phyloP scores from a whole-genome alignment of 2,329 filamentous ascomycete species.

The Daldinia sp. region DNA sequence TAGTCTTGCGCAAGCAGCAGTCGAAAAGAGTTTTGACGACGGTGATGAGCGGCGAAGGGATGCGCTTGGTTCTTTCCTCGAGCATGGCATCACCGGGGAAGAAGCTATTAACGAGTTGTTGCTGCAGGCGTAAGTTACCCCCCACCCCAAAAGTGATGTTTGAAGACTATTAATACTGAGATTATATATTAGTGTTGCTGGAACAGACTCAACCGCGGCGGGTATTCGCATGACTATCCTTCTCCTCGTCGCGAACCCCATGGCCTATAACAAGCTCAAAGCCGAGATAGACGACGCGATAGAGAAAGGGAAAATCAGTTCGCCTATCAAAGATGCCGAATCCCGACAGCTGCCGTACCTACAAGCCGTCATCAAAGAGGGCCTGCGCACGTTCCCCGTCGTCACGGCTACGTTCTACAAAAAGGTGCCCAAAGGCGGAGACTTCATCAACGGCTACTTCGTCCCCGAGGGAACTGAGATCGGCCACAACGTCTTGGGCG shows the following conservation, averaged over 20 bases:
- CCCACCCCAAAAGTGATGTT: not conserved
- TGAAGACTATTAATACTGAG: not conserved
- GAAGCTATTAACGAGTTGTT: slow-evolving; percentile 40
- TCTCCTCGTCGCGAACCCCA: slow-evolving; percentile 59
- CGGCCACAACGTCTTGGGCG: slow-evolving; percentile 54
- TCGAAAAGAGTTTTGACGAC: slow-evolving; percentile 26
- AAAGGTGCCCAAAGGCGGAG: slow-evolving; percentile 50
- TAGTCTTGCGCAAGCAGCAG: slow-evolving; percentile 26
- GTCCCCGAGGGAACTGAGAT: slow-evolving; percentile 57
- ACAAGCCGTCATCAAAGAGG: slow-evolving; percentile 57
- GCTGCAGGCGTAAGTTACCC: slow-evolving; percentile 35
- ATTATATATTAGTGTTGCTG: slow-evolving; percentile 53
- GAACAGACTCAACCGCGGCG: slow-evolving; percentile 64
- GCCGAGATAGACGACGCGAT: slow-evolving; percentile 55
- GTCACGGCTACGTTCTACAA: slow-evolving; percentile 51
- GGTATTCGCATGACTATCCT: slow-evolving; percentile 61
- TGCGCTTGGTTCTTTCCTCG: slow-evolving; percentile 33
- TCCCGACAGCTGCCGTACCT: slow-evolving; percentile 41
- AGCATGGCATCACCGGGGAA: slow-evolving; percentile 36
- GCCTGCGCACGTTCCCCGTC: slow-evolving; percentile 54
- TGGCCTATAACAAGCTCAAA: slow-evolving; percentile 37
- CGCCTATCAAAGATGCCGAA: slow-evolving; percentile 48
- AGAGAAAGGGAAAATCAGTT: slow-evolving; percentile 53
- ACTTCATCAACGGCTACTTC: slow-evolving; percentile 48
- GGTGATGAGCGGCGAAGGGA: slow-evolving; percentile 13